Conservation (phyloP, 2,329 filamentous ascomycete species). For the Didymella pinodella region DNA sequence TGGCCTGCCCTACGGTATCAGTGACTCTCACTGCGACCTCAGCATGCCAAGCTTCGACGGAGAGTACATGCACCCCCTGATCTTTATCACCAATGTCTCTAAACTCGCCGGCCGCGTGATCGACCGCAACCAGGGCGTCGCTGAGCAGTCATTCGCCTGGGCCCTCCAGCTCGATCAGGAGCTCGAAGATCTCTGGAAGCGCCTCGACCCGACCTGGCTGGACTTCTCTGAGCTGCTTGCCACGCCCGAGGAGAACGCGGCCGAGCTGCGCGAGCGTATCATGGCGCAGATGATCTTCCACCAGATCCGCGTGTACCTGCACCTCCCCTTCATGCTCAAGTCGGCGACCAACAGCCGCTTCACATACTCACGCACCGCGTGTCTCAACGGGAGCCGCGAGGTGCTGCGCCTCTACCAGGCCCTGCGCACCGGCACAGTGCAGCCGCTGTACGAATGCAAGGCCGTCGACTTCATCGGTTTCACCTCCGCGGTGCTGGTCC, state of each 20-base stretch:
- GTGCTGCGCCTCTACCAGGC: slow-evolving; percentile 53
- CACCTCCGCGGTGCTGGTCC: slow-evolving; percentile 54
- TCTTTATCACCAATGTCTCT: slow-evolving; percentile 48
- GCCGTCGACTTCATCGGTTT: slow-evolving; percentile 58
- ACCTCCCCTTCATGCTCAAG: slow-evolving; percentile 57
- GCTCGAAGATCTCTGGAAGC: slow-evolving; percentile 50
- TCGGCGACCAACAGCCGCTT: slow-evolving; percentile 50
- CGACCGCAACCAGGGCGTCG: slow-evolving; percentile 52
- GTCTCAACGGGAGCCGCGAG: slow-evolving; percentile 53
- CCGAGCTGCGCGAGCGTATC: slow-evolving; percentile 49
- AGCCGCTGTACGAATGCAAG: slow-evolving; percentile 57
- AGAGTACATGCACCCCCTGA: slow-evolving; percentile 41
- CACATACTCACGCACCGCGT: slow-evolving; percentile 51
- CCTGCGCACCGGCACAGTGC: slow-evolving; percentile 45
- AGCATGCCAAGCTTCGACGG: slow-evolving; percentile 39
- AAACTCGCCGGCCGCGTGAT: slow-evolving; percentile 55
- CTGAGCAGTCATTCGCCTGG: slow-evolving; percentile 49
- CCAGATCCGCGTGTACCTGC: slow-evolving; percentile 55
- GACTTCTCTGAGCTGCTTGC: slow-evolving; percentile 42
- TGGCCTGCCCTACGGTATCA: slow-evolving; percentile 59
- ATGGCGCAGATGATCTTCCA: slow-evolving; percentile 56
- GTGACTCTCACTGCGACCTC: slow-evolving; percentile 51
- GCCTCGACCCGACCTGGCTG: slow-evolving; percentile 52
- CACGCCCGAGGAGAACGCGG: slow-evolving; percentile 44
- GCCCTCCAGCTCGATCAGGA: slow-evolving; percentile 55